Conservation (phyloP, 2,329 filamentous ascomycete genomes). For the Hypoxylon sp. region DNA sequence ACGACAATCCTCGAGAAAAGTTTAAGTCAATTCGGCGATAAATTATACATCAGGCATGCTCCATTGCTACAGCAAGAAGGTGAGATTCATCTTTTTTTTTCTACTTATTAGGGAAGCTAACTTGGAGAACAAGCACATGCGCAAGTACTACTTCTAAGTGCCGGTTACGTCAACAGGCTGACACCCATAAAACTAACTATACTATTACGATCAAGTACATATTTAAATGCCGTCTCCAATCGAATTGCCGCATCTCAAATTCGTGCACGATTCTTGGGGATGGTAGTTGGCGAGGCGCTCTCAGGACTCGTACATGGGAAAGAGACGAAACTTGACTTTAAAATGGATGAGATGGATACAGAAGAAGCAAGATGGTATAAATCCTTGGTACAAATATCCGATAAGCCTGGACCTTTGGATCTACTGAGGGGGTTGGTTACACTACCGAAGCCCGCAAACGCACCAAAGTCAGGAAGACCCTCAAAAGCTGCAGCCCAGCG, state of each 20-base stretch:
- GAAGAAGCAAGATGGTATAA: slow-evolving; percentile 84
- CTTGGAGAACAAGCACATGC: slow-evolving; percentile 73
- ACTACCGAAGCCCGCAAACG: slow-evolving; percentile 45
- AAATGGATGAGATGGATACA: slow-evolving; percentile 82
- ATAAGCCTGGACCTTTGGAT: slow-evolving; percentile 73
- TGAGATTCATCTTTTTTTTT: slow-evolving; percentile 55
- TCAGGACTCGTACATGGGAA: slow-evolving; percentile 75
- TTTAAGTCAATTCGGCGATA: slow-evolving; percentile 84
- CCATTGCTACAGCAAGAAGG: slow-evolving; percentile 92
- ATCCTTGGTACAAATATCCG: slow-evolving; percentile 72
- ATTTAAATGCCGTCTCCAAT: slow-evolving; percentile 87
- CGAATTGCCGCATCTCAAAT: slow-evolving; percentile 82
- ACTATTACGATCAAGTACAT: slow-evolving; percentile 78
- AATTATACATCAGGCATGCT: slow-evolving; percentile 87
- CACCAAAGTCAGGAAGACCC: slow-evolving; percentile 48
- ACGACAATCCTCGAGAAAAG: slow-evolving; percentile 75
- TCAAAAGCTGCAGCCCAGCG: slow-evolving; percentile 40
- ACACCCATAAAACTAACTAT: slow-evolving; percentile 77
- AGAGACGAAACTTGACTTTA: slow-evolving; percentile 84
- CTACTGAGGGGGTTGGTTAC: slow-evolving; percentile 59
- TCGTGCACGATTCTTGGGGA: slow-evolving; percentile 85
- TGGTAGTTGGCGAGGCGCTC: slow-evolving; percentile 84
- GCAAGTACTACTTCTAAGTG: slow-evolving; percentile 82
- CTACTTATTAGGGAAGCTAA: slow-evolving; percentile 7
- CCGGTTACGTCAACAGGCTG: slow-evolving; percentile 80